These are phyloP conservation scores for Rhododendron ferrugineum DNA, from an alignment of 148 eudicot genomes.

Conservation along the genomic window DNA sequence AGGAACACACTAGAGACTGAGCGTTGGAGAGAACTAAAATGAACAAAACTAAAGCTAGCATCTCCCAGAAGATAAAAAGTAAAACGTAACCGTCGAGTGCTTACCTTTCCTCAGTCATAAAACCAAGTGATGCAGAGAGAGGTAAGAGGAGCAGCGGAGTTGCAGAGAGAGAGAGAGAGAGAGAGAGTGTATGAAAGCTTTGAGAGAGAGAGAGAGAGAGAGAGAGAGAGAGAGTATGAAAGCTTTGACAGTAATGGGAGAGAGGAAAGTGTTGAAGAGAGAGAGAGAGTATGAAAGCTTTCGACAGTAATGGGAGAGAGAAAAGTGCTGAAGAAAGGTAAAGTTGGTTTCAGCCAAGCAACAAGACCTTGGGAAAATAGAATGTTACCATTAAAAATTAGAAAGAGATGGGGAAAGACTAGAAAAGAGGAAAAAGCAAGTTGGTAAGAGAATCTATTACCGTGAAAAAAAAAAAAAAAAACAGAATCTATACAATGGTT, in stretches of 20 bases:
- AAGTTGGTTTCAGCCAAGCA: conserved; percentile 26
- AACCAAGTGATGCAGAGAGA: conserved; percentile 16
- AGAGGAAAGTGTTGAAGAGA: conserved; percentile 18
- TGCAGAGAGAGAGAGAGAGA: conserved; percentile 15
- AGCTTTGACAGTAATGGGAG: conserved; percentile 21
- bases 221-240: background rate
- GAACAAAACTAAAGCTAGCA: conserved; percentile 39
- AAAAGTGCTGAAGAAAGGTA: conserved; percentile 21
- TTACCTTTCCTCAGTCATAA: conserved; percentile 28
- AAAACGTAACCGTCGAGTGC: conserved; percentile 10
- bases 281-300: background rate
- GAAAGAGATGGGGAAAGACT: background rate
- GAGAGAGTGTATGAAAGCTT: background rate
- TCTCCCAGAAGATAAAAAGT: conserved; percentile 17
- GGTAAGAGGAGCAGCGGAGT: conserved; percentile 14
- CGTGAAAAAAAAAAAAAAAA: too few species aligned
- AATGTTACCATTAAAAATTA: background rate
- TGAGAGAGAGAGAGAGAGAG: conserved; percentile 14
- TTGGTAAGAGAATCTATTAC: conserved; percentile 7
- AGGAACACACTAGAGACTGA: conserved; percentile 26
- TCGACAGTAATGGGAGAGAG: conserved; percentile 20
- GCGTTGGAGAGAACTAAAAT: conserved; percentile 32
- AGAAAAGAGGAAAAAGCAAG: background rate
- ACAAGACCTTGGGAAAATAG: conserved; percentile 31
- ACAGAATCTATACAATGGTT: too few species aligned